Evolutionary conservation across 2,329 filamentous ascomycete species (phyloP), one percentile per base, ranked within the genome.

Genomic region (Fusarium oxysporum): DNA sequence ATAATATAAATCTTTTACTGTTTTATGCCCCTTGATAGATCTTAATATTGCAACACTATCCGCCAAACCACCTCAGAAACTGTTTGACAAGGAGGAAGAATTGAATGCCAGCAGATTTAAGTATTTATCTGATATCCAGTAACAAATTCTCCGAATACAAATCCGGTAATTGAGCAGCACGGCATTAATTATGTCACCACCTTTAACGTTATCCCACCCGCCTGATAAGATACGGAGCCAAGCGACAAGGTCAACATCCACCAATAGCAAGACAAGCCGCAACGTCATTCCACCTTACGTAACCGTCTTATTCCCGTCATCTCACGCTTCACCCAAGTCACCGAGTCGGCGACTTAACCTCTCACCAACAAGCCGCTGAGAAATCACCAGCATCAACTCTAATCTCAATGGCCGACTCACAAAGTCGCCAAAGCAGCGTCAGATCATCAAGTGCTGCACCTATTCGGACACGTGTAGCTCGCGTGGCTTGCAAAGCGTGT

Each of bases 401-500:
- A 23, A 19, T 5, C 17, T 17, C 25, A 17, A 69, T 65, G 66
- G 14, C 38, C 6, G 57, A 58, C 11, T 23, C 44, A 3, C 40
- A 32, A 2, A 28, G n/a, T n/a, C 33, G 5, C 1, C 28, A 19
- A 19, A 41, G 1, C 5, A 33, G 43, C 14, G 9, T 48, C 0
- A 62, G 32, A 19, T 12, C 40, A 1, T 16, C 48, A 32, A 63
- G 28, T 5, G 33, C 37, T 19, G 50, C 7, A 1, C 37, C 57
- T 2, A 28, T 8, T 2, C 50, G 66, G 3, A 35, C 63, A 1
- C 68, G 59, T 19, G 71, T 75, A 28, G 51, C 71, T 5, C 73
- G 73, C 0, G 60, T 75, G 6, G 73, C 73, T 30, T 76, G 73
- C 16, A 76, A 76, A 12, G 73, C 73, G 7, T 76, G 73, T 33